Evolutionary conservation across 2,329 filamentous ascomycete genomes (phyloP).

Genomic region (Gyromitra esculenta): DNA sequence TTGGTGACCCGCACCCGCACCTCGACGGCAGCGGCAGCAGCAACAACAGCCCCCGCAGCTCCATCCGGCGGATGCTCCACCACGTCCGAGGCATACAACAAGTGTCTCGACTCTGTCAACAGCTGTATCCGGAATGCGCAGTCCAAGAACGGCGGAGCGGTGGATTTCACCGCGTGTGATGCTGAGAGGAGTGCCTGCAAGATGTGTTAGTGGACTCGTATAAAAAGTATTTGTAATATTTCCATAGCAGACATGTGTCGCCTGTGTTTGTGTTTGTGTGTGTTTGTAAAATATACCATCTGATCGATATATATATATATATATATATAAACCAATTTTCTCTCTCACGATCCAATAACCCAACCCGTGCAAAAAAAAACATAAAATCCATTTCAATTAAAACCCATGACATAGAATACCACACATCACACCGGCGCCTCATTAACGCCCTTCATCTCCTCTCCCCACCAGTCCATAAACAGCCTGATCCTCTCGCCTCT

Average conservation of each 20-base stretch:
- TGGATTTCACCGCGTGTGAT: slow-evolving; percentile 32
- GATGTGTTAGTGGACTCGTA: background rate
- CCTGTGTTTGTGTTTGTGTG: too few species aligned
- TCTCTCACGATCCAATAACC: too few species aligned
- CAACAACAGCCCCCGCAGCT: slow-evolving; percentile 14
- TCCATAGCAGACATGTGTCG: too few species aligned
- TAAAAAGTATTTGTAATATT: too few species aligned
- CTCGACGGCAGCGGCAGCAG: slow-evolving; percentile 26
- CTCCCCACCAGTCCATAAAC: slow-evolving; percentile 67
- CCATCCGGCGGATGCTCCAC: slow-evolving; percentile 2
- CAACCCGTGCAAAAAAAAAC: background rate
- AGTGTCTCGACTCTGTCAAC: slow-evolving; percentile 45
- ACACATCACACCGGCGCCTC: slow-evolving; percentile 6
- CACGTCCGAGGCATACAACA: slow-evolving; percentile 24
- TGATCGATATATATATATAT: too few species aligned
- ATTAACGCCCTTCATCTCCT: slow-evolving; percentile 39
- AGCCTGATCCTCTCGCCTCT: slow-evolving; percentile 64
- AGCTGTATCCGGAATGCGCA: slow-evolving; percentile 37
- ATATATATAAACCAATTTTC: too few species aligned
- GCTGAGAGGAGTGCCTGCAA: slow-evolving; percentile 33
- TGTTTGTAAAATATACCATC: too few species aligned
- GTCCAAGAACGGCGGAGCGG: slow-evolving; percentile 21
- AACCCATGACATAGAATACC: background rate
- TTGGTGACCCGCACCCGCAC: slow-evolving; percentile 34
- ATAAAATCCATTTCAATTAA: background rate